Conservation (phyloP, 2,329 filamentous ascomycete genomes). For the Neospermospora avenae region DNA sequence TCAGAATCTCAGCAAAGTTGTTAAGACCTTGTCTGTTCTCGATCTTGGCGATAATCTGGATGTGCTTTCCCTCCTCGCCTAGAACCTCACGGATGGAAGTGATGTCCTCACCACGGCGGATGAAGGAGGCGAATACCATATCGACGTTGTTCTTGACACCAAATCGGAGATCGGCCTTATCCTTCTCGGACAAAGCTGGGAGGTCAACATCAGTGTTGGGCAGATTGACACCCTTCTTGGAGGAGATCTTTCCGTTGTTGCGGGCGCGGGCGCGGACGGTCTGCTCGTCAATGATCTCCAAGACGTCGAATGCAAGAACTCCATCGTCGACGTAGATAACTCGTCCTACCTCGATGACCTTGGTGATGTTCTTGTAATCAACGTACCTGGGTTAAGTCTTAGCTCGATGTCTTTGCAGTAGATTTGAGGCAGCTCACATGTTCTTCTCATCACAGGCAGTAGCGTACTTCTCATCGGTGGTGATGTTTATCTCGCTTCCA, state of each 20-base stretch:
- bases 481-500: conserved; percentile 88
- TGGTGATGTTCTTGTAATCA: conserved; percentile 99
- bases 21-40: conserved; percentile 99
- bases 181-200: conserved; percentile 95
- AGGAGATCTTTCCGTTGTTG: conserved; percentile 99
- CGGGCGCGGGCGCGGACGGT: conserved; percentile 81
- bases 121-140: conserved; percentile 99
- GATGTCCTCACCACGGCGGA: conserved; percentile 92
- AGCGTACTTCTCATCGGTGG: conserved; percentile 91
- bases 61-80: conserved; percentile 87
- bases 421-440: conserved; percentile 63
- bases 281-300: conserved; percentile 83
- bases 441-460: conserved; percentile 82
- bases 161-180: conserved; percentile 89
- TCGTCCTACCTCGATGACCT: conserved; percentile 87
- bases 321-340: conserved; percentile 98
- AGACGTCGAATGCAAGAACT: conserved; percentile 92
- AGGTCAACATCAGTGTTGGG: conserved; percentile 99
- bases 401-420: background rate
- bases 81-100: conserved; percentile 86
- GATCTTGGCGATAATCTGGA: conserved; percentile 99
- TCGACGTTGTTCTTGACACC: conserved; percentile 98
- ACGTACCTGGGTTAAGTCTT: conserved; percentile 63
- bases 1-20: conserved; percentile 97
- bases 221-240: conserved; percentile 98